phyloP scores from a whole-genome alignment of 2,329 filamentous ascomycete genomes.

The Bimuria novae-zelandiae region DNA sequence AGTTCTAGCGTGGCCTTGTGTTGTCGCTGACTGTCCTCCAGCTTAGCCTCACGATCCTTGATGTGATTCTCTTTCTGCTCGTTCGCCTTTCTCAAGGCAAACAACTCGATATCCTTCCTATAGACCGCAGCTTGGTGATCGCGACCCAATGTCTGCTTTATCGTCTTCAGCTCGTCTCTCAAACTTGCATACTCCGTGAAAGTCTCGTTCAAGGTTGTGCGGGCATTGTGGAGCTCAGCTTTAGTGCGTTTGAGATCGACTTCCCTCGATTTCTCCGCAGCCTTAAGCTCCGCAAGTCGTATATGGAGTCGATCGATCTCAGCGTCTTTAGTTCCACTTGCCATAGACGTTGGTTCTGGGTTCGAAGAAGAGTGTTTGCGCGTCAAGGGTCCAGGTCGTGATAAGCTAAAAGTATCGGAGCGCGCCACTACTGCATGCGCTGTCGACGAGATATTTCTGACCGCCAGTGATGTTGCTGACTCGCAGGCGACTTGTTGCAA shows the following conservation, averaged over 20 bases:
- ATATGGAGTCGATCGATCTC: slow-evolving; percentile 36
- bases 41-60: slow-evolving; percentile 33
- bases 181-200: slow-evolving; percentile 35
- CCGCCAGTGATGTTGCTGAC: slow-evolving; percentile 24
- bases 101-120: slow-evolving; percentile 44
- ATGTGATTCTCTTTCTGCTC: slow-evolving; percentile 42
- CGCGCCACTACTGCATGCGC: slow-evolving; percentile 22
- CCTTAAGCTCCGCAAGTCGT: slow-evolving; percentile 31
- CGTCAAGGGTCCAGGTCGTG: not conserved
- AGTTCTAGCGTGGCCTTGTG: slow-evolving; percentile 34
- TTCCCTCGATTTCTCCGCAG: slow-evolving; percentile 33
- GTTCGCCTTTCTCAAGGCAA: slow-evolving; percentile 42
- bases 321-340: slow-evolving; percentile 27
- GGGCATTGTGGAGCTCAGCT: slow-evolving; percentile 34
- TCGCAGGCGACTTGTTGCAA: slow-evolving; percentile 26
- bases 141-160: slow-evolving; percentile 35
- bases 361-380: not conserved
- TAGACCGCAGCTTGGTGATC: slow-evolving; percentile 42
- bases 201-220: slow-evolving; percentile 35
- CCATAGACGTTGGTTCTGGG: slow-evolving; percentile 7
- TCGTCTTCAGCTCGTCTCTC: slow-evolving; percentile 36
- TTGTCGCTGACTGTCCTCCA: slow-evolving; percentile 31
- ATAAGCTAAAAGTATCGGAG: slow-evolving; percentile 16
- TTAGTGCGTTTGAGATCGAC: slow-evolving; percentile 27
- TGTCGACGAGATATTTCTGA: slow-evolving; percentile 34